Percentiles rank a stretch among this genome's conserved stretches.
Conservation (phyloP, 1,284 basidiomycete genomes). For the Ustilago xerochloae region DNA sequence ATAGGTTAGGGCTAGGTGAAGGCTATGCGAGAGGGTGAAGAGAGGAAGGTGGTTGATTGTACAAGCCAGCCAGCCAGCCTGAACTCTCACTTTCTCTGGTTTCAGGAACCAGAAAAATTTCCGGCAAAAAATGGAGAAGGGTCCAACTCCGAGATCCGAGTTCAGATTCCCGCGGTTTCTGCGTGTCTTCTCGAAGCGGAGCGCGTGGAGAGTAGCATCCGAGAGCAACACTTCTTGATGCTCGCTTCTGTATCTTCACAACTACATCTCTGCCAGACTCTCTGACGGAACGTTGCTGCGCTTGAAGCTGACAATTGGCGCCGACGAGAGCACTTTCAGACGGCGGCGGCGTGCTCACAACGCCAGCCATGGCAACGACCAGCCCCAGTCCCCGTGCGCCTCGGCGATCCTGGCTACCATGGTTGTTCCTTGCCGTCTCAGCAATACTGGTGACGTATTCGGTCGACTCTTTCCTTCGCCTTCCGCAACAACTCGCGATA, state of each 20-base stretch:
- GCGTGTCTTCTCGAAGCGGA: not conserved
- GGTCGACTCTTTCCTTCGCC: conserved; percentile 39
- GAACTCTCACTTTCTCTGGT: too few species aligned
- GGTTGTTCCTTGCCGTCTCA: conserved; percentile 27
- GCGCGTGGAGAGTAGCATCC: not conserved
- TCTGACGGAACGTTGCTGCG: too few species aligned
- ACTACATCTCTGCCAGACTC: too few species aligned
- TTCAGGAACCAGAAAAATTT: conserved; percentile 2
- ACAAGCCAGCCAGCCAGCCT: too few species aligned
- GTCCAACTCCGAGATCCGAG: conserved; percentile 7
- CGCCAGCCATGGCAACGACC: not conserved
- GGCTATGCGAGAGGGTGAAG: not conserved
- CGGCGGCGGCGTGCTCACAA: not conserved
- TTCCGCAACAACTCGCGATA: conserved; percentile 47
- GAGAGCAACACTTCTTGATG: conserved; percentile 21
- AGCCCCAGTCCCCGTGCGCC: not conserved
- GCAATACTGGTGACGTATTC: conserved; percentile 23
- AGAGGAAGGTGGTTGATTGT: not conserved
- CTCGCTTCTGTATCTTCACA: too few species aligned
- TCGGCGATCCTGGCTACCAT: conserved; percentile 22
- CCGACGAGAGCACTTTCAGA: not conserved
- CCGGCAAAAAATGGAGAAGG: not conserved
- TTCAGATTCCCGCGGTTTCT: not conserved
- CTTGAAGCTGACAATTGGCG: too few species aligned
- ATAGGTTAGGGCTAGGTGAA: not conserved